These are phyloP conservation scores for Plasmodium gonderi DNA, from an alignment of 169 alveolate genomes.

Conservation along the genomic window DNA sequence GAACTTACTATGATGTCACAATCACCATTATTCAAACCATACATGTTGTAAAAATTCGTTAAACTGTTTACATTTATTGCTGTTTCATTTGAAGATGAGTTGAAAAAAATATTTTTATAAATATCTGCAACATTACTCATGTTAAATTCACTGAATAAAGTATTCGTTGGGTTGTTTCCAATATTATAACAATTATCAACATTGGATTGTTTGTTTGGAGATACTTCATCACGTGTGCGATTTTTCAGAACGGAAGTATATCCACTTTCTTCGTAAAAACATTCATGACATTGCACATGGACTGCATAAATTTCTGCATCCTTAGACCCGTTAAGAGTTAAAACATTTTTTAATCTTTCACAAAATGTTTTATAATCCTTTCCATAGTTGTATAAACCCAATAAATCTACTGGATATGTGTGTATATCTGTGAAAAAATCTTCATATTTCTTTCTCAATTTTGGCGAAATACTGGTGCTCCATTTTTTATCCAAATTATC, in stretches of 20 bases:
- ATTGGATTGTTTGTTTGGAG: neutral
- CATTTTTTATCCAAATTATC: neutral
- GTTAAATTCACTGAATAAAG: neutral
- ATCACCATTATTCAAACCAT: neutral
- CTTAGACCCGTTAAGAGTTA: neutral
- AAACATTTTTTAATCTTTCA: neutral
- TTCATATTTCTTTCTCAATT: conserved; percentile 20
- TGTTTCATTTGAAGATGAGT: neutral
- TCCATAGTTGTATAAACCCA: conserved; percentile 4
- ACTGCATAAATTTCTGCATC: conserved; percentile 18
- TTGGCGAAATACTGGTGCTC: too few species aligned
- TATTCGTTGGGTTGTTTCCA: neutral
- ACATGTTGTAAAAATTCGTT: neutral
- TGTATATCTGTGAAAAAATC: conserved; percentile 25
- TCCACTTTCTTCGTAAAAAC: neutral
- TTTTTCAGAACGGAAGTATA: neutral
- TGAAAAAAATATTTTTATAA: conserved; percentile 27
- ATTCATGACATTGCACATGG: conserved; percentile 30
- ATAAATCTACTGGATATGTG: conserved; percentile 49
- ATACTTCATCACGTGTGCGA: neutral
- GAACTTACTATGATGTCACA: neutral
- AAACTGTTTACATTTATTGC: neutral
- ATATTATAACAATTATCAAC: neutral
- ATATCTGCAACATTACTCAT: conserved; percentile 14
- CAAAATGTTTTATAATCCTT: neutral